Percentiles rank a stretch among this genome's conserved stretches.
phyloP scores from a whole-genome alignment of 2,329 filamentous ascomycete species.

The Colletotrichum ledebouriae region DNA sequence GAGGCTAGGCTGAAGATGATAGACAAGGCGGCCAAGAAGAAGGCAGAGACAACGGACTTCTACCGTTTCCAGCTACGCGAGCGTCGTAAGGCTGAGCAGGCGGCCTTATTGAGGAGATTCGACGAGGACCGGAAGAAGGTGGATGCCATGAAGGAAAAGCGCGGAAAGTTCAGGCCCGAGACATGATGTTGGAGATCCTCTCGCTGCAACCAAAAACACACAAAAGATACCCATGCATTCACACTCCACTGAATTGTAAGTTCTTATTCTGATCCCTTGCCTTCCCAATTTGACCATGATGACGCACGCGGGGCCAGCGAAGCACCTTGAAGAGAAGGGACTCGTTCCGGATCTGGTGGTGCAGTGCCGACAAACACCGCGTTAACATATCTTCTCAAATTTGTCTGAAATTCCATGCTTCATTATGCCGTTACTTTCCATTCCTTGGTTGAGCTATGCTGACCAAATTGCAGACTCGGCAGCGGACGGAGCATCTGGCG shows the following conservation, averaged over 20 bases:
- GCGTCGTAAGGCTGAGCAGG: slow-evolving; percentile 81
- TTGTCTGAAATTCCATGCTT: slow-evolving; percentile 63
- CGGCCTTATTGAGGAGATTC: slow-evolving; percentile 77
- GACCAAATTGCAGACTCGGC: neutral
- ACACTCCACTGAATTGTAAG: slow-evolving; percentile 41
- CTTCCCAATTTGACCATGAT: slow-evolving; percentile 54
- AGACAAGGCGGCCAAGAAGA: slow-evolving; percentile 74
- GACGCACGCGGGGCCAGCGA: slow-evolving; percentile 68
- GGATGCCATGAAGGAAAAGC: slow-evolving; percentile 76
- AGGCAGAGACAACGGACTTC: slow-evolving; percentile 77
- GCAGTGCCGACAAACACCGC: slow-evolving; percentile 74
- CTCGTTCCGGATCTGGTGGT: slow-evolving; percentile 47
- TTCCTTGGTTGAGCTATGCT: neutral
- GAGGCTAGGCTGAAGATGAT: slow-evolving; percentile 70
- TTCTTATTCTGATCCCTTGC: slow-evolving; percentile 22
- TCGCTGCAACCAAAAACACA: slow-evolving; percentile 16
- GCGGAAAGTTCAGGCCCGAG: slow-evolving; percentile 71
- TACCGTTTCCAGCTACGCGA: slow-evolving; percentile 88
- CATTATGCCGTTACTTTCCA: neutral
- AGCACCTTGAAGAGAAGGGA: slow-evolving; percentile 44
- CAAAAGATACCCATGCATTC: slow-evolving; percentile 28
- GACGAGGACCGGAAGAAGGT: slow-evolving; percentile 82
- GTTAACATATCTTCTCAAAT: slow-evolving; percentile 75
- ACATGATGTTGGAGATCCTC: slow-evolving; percentile 48
- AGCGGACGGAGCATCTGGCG: neutral